phyloP scores from a whole-genome alignment of 2,329 filamentous ascomycete species.

The Apiospora phragmitis region DNA sequence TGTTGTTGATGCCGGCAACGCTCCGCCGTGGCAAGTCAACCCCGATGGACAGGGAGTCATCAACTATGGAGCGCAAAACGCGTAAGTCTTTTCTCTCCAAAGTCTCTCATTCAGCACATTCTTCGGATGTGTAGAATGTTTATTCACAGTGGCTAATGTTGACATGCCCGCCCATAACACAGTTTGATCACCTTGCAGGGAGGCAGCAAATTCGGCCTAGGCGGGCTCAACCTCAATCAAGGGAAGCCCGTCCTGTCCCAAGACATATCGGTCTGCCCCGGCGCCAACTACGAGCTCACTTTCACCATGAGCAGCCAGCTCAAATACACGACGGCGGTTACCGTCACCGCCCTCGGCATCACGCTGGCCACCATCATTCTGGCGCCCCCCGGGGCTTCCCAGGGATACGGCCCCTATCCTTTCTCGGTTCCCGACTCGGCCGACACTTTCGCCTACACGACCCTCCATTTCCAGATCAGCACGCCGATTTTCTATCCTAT shows the following conservation, averaged over 20 bases:
- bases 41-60: not conserved
- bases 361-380: not conserved
- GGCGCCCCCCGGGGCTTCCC: no score
- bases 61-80: not conserved
- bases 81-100: not conserved
- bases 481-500: no score
- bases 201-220: no score
- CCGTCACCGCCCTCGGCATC: not conserved
- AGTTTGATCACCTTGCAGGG: not conserved
- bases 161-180: not conserved
- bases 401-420: constrained; percentile 1
- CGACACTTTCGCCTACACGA: not conserved
- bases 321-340: not conserved
- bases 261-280: not conserved
- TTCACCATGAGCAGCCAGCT: not conserved
- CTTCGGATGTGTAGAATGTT: not conserved
- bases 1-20: not conserved
- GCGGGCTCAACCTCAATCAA: no score
- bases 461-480: not conserved
- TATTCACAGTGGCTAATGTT: not conserved
- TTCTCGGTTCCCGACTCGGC: not conserved
- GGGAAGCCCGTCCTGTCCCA: not conserved
- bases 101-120: not conserved
- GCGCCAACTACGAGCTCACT: not conserved
- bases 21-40: not conserved